Evolutionary conservation across 192 early-diverging fungal genomes (phyloP).

Genomic region (Obelidium mucronatum): DNA sequence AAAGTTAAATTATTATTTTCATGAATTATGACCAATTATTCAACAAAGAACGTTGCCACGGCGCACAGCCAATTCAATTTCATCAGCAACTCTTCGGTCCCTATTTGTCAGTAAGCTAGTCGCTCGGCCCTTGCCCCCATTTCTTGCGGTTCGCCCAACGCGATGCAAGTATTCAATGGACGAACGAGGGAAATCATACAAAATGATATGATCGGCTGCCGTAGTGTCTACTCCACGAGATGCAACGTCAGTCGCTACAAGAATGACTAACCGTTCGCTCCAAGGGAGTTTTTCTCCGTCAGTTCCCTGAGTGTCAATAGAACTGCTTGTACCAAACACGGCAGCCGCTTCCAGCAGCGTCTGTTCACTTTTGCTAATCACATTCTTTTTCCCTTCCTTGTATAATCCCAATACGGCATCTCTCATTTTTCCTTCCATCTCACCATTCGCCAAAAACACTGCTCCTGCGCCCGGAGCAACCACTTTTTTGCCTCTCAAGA

Average conservation of each 20-base stretch:
- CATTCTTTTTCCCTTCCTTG: neutral
- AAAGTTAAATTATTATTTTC: too few species aligned
- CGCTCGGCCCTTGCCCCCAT: constrained; percentile 78
- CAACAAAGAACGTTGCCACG: constrained; percentile 6
- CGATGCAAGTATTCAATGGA: constrained; percentile 94
- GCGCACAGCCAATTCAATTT: constrained; percentile 17
- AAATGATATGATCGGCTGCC: constrained; percentile 84
- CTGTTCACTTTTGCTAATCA: neutral
- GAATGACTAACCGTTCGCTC: constrained; percentile 46
- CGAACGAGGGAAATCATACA: constrained; percentile 91
- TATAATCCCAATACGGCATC: constrained; percentile 24
- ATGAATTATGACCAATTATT: too few species aligned
- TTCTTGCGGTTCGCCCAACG: constrained; percentile 88
- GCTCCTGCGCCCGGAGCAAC: neutral
- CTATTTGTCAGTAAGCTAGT: constrained; percentile 81
- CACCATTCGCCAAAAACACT: constrained; percentile 22
- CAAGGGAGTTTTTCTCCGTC: neutral
- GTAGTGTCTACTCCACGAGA: constrained; percentile 91
- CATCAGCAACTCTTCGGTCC: constrained; percentile 66
- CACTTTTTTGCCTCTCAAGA: constrained; percentile 34
- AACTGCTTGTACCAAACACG: neutral
- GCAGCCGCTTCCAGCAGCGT: constrained; percentile 7
- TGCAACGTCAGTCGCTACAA: constrained; percentile 91
- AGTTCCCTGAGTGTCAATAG: neutral
- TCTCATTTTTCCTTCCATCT: constrained; percentile 19